These are phyloP conservation scores for Megacollybia marginata DNA, from an alignment of 768 basidiomycete genomes.

Conservation along the genomic window DNA sequence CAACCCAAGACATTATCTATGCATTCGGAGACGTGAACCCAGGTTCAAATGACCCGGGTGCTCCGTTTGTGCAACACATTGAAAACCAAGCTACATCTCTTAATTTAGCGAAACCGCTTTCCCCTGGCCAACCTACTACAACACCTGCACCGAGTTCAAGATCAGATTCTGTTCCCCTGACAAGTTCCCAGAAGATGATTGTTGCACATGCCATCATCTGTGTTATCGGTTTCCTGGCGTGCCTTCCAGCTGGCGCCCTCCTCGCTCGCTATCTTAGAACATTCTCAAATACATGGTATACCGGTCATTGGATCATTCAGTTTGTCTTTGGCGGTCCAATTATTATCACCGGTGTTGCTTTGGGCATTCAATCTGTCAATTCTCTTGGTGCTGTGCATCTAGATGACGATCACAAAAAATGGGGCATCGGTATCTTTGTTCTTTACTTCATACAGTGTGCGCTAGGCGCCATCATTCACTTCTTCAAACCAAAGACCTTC, in stretches of 20 bases:
- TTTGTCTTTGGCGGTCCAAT: conserved; percentile 37
- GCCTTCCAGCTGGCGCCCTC: conserved; percentile 47
- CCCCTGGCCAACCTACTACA: conserved; percentile 10
- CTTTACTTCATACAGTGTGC: conserved; percentile 42
- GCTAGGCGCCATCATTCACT: conserved; percentile 49
- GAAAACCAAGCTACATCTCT: conserved; percentile 33
- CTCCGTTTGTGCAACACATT: conserved; percentile 40
- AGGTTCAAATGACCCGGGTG: conserved; percentile 33
- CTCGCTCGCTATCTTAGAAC: conserved; percentile 49
- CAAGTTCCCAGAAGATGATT: conserved; percentile 19
- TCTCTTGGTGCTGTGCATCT: conserved; percentile 28
- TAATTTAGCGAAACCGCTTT: conserved; percentile 38
- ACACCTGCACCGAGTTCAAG: conserved; percentile 5
- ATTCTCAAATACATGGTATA: conserved; percentile 43
- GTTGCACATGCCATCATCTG: conserved; percentile 50
- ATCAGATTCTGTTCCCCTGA: conserved; percentile 20
- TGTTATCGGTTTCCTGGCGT: conserved; percentile 40
- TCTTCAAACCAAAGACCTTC: conserved; percentile 33
- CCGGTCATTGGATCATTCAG: conserved; percentile 43
- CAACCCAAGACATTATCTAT: conserved; percentile 44
- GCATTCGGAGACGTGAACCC: conserved; percentile 49
- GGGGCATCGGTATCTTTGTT: conserved; percentile 42
- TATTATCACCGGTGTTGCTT: conserved; percentile 34
- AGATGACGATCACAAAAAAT: conserved; percentile 40
- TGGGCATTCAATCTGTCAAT: conserved; percentile 33